phyloP scores from a whole-genome alignment of 495 filamentous ascomycete species.

The Daldinia grandis region DNA sequence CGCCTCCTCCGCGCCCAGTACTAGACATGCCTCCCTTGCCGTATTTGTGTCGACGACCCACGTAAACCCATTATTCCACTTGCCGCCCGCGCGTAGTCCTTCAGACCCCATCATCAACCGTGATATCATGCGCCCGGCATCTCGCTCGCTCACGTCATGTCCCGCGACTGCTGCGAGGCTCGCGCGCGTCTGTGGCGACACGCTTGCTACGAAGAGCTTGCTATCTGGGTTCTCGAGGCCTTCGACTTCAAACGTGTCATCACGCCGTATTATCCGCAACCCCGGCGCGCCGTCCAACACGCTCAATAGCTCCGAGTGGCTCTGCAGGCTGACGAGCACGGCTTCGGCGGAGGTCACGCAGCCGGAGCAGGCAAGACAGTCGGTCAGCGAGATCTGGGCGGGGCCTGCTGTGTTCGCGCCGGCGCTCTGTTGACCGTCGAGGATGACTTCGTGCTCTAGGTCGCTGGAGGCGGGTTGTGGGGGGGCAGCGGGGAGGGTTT shows the following conservation, averaged over 20 bases:
- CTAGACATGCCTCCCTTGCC: conserved; percentile 77
- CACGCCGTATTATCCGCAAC: conserved; percentile 48
- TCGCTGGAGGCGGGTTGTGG: conserved; percentile 14
- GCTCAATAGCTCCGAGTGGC: conserved; percentile 86
- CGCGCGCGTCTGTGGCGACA: conserved; percentile 89
- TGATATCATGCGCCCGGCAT: conserved; percentile 82
- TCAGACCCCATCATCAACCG: conserved; percentile 76
- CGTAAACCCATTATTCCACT: conserved; percentile 77
- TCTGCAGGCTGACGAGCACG: conserved; percentile 90
- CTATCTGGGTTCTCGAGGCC: conserved; percentile 55
- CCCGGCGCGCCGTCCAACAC: conserved; percentile 74
- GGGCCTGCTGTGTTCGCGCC: conserved; percentile 47
- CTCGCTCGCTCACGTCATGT: conserved; percentile 71
- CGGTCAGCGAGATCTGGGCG: conserved; percentile 93
- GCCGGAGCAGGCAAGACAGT: conserved; percentile 96
- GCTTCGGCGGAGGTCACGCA: conserved; percentile 98
- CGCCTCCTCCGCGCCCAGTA: conserved; percentile 83
- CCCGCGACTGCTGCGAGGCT: conserved; percentile 85
- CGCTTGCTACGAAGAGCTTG: conserved; percentile 85
- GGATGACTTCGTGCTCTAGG: conserved; percentile 84
- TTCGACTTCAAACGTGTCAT: conserved; percentile 43
- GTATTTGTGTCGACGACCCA: conserved; percentile 89
- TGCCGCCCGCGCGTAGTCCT: conserved; percentile 73
- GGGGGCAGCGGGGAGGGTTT: conserved; percentile 72
- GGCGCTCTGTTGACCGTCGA: conserved; percentile 81